These are phyloP conservation scores for Botrytis fabae DNA, from an alignment of 2,329 filamentous ascomycete genomes.

Conservation along the genomic window DNA sequence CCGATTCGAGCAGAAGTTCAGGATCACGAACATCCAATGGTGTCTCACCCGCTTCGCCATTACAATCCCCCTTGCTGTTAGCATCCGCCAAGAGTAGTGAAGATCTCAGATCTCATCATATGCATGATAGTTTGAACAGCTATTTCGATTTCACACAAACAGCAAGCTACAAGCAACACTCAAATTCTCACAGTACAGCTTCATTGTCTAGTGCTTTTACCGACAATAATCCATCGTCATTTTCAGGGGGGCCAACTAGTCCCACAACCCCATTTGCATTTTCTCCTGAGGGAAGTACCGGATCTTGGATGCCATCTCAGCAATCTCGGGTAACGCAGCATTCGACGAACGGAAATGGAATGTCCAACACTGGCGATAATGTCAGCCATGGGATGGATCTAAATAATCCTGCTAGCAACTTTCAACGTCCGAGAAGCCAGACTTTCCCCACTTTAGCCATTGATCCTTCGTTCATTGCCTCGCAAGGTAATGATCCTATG, in stretches of 20 bases:
- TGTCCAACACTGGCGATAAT: conserved; percentile 12
- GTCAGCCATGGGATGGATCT: conserved; percentile 15
- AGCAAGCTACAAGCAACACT: conserved; percentile 54
- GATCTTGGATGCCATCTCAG: conserved; percentile 61
- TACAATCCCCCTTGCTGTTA: conserved; percentile 67
- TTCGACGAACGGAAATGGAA: neutral
- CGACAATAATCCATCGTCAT: conserved; percentile 63
- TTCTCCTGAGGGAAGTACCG: conserved; percentile 70
- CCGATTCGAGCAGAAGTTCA: conserved; percentile 54
- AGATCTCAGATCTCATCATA: conserved; percentile 51
- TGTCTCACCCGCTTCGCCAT: conserved; percentile 73
- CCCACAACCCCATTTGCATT: conserved; percentile 74
- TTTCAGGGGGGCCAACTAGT: conserved; percentile 70
- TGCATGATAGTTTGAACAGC: conserved; percentile 53
- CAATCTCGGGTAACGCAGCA: conserved; percentile 49
- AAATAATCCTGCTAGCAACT: conserved; percentile 42
- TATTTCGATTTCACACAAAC: conserved; percentile 61
- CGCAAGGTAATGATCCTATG: conserved; percentile 51
- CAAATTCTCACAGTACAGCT: conserved; percentile 65
- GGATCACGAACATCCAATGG: conserved; percentile 62
- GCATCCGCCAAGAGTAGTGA: conserved; percentile 68
- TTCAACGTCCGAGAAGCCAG: conserved; percentile 79
- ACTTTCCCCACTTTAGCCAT: conserved; percentile 76
- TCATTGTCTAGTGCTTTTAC: conserved; percentile 69
- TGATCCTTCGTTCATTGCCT: conserved; percentile 54